Base-by-base conservation (phyloP, 768 basidiomycete genomes). In the Lactarius indigo region DNA sequence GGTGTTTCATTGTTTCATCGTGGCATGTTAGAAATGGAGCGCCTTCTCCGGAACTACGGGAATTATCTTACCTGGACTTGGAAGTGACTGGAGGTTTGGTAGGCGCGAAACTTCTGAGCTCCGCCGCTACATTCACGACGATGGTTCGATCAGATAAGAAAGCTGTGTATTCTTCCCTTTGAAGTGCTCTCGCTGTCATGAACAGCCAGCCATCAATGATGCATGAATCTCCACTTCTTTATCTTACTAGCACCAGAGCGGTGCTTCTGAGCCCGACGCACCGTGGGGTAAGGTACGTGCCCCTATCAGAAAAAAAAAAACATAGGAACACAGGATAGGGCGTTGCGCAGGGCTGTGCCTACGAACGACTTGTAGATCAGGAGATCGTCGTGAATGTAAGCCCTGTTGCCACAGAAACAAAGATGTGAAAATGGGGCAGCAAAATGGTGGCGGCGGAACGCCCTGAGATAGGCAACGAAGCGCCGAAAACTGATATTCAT, bases 181-280 rank as follows among this genome's bases (percentile, higher is more conserved):
- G 31, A n/a, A 15, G 30, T 26, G 20, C 37, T 23, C 9, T 18
- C 37, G 39, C 30, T 58, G 61, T 62, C 65, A 59, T n/a, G 30
- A 31, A 28, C 26, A 37, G 56, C 31, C 30, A n/a, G 47, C 66
- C 66, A 68, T 68, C 66, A 68, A 60, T 68, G 63, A 68, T 64
- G 23, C 62, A 59, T 57, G 31, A 33, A 35, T 35, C 56, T 57
- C 56, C n/a, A 20, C 31, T 57, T 30, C 30, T 30, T 26, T 57
- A 35, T 26, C 50, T 52, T 52, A 52, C 13, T 26, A 13, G 44
- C 60, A 50, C 35, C 60, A 39, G 17, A 17, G 23, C 17, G 17
- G 37, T 31, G 30, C 33, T 10, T 61, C 23, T 33, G 33, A 35
- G 41, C 26, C 20, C 10, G 54, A 26, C 47, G 23, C 47, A 23